Conservation (phyloP, 345 rosid species). For the Eucalyptus melliodora region DNA sequence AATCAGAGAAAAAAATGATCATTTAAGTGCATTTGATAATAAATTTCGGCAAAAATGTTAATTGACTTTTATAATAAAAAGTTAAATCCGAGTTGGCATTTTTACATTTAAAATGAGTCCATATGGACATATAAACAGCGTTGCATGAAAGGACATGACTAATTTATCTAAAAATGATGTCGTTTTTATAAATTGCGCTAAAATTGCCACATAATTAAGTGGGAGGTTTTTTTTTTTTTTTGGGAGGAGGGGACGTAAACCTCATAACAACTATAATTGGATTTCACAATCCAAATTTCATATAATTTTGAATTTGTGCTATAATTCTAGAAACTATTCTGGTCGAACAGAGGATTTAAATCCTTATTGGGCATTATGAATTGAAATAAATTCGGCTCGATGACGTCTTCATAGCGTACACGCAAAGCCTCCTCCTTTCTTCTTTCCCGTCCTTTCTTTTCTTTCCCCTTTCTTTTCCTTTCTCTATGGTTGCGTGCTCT, state of each 20-base stretch:
- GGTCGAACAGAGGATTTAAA: neutral
- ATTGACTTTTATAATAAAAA: no score
- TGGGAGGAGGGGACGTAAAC: neutral
- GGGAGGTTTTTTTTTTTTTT: neutral
- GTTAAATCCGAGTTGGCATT: no score
- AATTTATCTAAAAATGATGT: neutral
- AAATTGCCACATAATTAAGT: neutral
- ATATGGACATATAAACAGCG: no score
- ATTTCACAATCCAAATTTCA: no score
- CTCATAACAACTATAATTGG: neutral
- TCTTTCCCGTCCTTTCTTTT: neutral
- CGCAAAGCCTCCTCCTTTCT: neutral
- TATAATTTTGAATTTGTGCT: neutral
- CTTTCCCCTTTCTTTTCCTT: neutral
- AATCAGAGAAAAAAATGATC: rapidly evolving
- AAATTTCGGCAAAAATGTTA: no score
- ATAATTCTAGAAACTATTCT: neutral
- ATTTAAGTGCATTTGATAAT: no score
- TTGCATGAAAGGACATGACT: neutral
- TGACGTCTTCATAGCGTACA: neutral
- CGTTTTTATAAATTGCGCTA: neutral
- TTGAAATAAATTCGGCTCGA: neutral
- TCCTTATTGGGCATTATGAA: neutral
- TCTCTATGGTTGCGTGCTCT: neutral
- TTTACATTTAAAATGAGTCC: no score